phyloP scores from a whole-genome alignment of 179 eudicot species.

The Heliamphora pulchella region DNA sequence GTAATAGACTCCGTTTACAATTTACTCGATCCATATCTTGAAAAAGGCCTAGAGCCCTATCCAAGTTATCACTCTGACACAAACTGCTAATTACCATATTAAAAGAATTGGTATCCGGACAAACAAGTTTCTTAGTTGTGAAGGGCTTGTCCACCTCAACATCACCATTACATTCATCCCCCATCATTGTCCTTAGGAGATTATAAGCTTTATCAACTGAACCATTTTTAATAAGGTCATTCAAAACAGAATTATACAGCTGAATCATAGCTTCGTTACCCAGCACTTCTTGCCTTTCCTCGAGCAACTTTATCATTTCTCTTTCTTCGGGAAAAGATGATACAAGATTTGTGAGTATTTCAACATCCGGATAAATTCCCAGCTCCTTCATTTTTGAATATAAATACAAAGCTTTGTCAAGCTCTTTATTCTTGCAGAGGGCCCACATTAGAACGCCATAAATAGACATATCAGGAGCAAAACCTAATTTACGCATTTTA shows the following conservation, averaged over 20 bases:
- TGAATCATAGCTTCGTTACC: constrained; percentile 25
- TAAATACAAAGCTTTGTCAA: constrained; percentile 44
- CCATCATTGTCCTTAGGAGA: constrained; percentile 34
- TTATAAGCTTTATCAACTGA: constrained; percentile 46
- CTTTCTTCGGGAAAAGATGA: constrained; percentile 39
- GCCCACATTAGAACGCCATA: constrained; percentile 65
- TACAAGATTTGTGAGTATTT: constrained; percentile 45
- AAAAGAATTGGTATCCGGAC: constrained; percentile 43
- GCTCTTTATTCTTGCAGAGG: constrained; percentile 47
- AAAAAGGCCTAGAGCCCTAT: constrained; percentile 57
- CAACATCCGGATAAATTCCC: constrained; percentile 56
- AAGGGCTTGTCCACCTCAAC: constrained; percentile 32
- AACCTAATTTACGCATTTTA: constrained; percentile 52
- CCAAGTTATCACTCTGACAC: constrained; percentile 45
- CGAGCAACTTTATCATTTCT: constrained; percentile 38
- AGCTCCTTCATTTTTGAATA: constrained; percentile 40
- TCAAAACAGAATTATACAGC: constrained; percentile 48
- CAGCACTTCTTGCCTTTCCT: constrained; percentile 31
- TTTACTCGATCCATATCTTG: constrained; percentile 47
- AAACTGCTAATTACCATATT: constrained; percentile 48
- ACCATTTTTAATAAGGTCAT: constrained; percentile 39
- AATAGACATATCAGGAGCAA: constrained; percentile 42
- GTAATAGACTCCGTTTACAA: constrained; percentile 38
- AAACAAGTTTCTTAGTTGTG: constrained; percentile 21
- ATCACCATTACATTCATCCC: constrained; percentile 24